These are phyloP conservation scores for Phaeosphaeriaceae sp. DNA, from an alignment of 2,329 filamentous ascomycete species.

Conservation along the genomic window DNA sequence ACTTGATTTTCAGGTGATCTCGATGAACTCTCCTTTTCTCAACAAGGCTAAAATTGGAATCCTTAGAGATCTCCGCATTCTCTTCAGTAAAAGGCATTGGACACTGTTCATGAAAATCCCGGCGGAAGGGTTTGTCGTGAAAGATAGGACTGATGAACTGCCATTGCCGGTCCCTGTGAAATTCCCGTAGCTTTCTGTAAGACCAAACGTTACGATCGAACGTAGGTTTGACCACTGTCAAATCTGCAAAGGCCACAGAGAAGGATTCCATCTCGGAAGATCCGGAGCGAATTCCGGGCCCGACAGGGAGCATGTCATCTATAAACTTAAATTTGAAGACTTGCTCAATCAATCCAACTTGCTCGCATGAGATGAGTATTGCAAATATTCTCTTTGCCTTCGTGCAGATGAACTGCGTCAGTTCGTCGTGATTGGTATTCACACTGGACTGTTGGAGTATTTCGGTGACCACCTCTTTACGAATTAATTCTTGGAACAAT, in stretches of 20 bases:
- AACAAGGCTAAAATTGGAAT: constrained; percentile 15
- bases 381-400: background rate
- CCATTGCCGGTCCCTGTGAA: constrained; percentile 14
- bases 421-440: too few species aligned
- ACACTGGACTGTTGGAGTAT: too few species aligned
- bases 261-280: background rate
- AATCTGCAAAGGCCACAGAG: too few species aligned
- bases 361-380: background rate
- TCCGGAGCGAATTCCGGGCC: too few species aligned
- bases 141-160: constrained; percentile 19
- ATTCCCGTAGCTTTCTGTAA: too few species aligned
- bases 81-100: constrained; percentile 13
- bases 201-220: background rate
- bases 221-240: too few species aligned
- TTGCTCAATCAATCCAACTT: background rate
- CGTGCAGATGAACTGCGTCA: background rate
- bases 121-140: constrained; percentile 3
- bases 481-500: too few species aligned
- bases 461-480: too few species aligned
- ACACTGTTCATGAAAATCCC: constrained; percentile 5
- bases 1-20: constrained; percentile 10
- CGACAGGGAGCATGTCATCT: background rate
- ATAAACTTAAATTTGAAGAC: background rate
- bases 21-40: constrained; percentile 16
- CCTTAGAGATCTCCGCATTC: background rate